Base-by-base conservation (phyloP, 176 grass and related monocot genomes). In the Oryza brachyantha region DNA sequence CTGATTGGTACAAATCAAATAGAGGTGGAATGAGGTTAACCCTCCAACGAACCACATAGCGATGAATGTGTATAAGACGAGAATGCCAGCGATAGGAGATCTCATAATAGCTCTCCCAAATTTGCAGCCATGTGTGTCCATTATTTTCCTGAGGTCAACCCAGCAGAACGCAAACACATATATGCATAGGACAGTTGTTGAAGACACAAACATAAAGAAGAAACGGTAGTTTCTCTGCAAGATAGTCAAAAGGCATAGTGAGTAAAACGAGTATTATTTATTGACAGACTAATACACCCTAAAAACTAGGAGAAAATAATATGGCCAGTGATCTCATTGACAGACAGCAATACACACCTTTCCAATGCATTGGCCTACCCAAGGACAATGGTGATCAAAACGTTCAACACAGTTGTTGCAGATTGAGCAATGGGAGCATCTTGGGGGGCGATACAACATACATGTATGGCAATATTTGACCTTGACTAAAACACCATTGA, bases 1-100 rank as follows among this genome's bases (percentile, higher is more conserved):
- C 89, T 97, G 95, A 88, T 97, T 97, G 61, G 89, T 94, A n/a
- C 74, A 97, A 72, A 94, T 79, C 65, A 97, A 88, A 52, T 94
- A 94, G 55, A 97, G 50, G 52, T 97, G 95, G 64, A 97, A 97
- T 82, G 83, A 80, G 64, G 92, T 97, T 74, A 92, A 76, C n/a
- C 95, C 92, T 72, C 95, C 95, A 3, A 98, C 95, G 70, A 98
- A 98, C 95, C 95, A 98, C 68, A 84, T 61, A 39, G 87, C 87
- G 58, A 92, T 68, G 73, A 98, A 98, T 82, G 92, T 94, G 64
- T 98, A 98, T 29, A 92, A 25, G 25, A 97, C 88, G 35, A 97
- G 92, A 83, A 98, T 64, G 27, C 80, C 87, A 6, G 95, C 91
- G 81, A 90, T 84, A 71, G 95, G 95, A 32, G 90, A 92, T 79